Percentiles rank a stretch among this genome's conserved stretches.
phyloP scores from a whole-genome alignment of 106 monocot species.

The Narthecium ossifragum region DNA sequence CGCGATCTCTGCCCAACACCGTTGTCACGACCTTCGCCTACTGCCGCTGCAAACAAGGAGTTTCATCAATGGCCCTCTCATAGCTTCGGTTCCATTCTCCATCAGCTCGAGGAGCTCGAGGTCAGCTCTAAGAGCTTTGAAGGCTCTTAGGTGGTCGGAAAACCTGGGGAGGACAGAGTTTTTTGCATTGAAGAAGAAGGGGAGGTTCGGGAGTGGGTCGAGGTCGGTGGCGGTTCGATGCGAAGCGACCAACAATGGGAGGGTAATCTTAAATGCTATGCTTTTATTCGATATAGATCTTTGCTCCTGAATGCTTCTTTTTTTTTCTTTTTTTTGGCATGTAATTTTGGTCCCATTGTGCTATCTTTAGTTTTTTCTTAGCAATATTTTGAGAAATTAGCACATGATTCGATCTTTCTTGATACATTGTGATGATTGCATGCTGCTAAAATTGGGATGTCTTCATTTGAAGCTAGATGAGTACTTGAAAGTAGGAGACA shows the following conservation, averaged over 20 bases:
- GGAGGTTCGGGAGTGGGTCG: conserved; percentile 8
- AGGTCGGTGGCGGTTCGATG: conserved; percentile 42
- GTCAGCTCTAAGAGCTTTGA: conserved; percentile 10
- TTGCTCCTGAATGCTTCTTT: neutral
- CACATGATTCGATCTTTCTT: neutral
- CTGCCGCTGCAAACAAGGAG: neutral
- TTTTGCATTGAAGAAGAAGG: conserved; percentile 12
- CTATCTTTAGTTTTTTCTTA: neutral
- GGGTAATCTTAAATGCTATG: conserved; percentile 19
- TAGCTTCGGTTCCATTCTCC: conserved; percentile 4
- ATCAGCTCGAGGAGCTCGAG: neutral
- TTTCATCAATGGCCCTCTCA: neutral
- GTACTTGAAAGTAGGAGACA: neutral
- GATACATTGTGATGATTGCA: neutral
- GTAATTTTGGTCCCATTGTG: neutral
- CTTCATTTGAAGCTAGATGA: neutral
- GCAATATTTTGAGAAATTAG: neutral
- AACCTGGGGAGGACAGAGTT: conserved; percentile 9
- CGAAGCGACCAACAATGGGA: conserved; percentile 62
- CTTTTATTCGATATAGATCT: neutral
- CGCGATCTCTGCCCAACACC: conserved; percentile 10
- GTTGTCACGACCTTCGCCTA: conserved; percentile 8
- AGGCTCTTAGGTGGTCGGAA: conserved; percentile 34
- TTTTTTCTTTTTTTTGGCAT: neutral
- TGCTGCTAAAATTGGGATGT: neutral